Evolutionary conservation across 2,329 filamentous ascomycete species (phyloP).

Genomic region (Phialemoniopsis sp.): DNA sequence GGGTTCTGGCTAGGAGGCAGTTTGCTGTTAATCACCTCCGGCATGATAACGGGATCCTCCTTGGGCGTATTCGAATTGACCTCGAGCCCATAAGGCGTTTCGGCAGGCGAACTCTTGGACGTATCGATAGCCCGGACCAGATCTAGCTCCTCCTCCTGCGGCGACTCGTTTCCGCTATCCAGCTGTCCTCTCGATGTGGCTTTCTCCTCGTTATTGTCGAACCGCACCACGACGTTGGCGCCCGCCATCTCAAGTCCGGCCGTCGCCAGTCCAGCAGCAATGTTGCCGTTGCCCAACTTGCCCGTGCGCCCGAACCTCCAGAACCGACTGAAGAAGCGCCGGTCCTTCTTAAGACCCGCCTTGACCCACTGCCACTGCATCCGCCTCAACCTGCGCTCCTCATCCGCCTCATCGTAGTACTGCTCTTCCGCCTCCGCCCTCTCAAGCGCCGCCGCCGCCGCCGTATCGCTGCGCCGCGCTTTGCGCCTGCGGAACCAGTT

Average conservation of each 20-base stretch:
- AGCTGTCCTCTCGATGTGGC: background rate
- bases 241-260: constrained; percentile 9
- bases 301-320: constrained; percentile 14
- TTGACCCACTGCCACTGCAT: constrained; percentile 14
- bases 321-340: constrained; percentile 15
- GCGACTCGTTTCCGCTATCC: constrained; percentile 1
- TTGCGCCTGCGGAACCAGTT: constrained; percentile 10
- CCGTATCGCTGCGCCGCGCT: constrained; percentile 2
- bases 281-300: constrained; percentile 10
- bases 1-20: constrained; percentile 35
- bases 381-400: constrained; percentile 9
- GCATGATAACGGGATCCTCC: constrained; percentile 30
- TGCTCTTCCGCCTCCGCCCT: no score
- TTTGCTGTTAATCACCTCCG: constrained; percentile 13
- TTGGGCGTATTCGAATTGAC: constrained; percentile 33
- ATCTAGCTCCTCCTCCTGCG: constrained; percentile 8
- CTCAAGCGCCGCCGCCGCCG: constrained; percentile 1
- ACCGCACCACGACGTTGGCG: background rate
- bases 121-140: constrained; percentile 8
- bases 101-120: constrained; percentile 12
- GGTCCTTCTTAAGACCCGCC: constrained; percentile 14
- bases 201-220: no score
- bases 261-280: constrained; percentile 13
- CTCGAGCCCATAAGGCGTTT: constrained; percentile 23
- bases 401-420: background rate